Percentiles rank a stretch among this genome's conserved stretches.
These are phyloP conservation scores for Pinus tabuliformis DNA, from an alignment of 75 land plant species.

Conservation along the genomic window DNA sequence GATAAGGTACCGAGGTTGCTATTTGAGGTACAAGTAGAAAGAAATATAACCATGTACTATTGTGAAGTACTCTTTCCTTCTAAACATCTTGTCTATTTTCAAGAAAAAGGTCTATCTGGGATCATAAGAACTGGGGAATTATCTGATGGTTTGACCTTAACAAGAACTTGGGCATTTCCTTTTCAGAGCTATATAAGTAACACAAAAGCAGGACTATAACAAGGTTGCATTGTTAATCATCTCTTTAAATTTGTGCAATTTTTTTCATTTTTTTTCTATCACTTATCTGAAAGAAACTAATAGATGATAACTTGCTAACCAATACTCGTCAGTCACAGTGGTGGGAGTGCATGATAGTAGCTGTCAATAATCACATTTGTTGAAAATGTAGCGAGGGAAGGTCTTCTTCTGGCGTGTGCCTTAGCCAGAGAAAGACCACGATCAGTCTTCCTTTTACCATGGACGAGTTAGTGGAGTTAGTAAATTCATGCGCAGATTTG, in stretches of 20 bases:
- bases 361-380: too few relatives aligned
- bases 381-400: too few relatives aligned
- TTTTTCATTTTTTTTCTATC: not conserved
- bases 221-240: not conserved
- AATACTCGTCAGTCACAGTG: not conserved
- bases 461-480: too few relatives aligned
- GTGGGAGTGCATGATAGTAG: not conserved
- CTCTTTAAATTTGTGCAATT: not conserved
- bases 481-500: too few relatives aligned
- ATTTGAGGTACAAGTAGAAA: not conserved
- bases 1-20: not conserved
- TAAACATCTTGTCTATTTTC: not conserved
- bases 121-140: constrained; percentile 2
- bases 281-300: not conserved
- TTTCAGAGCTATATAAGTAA: not conserved
- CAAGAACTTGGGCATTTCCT: not conserved
- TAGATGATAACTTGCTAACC: constrained; percentile 7
- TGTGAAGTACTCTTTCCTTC: not conserved
- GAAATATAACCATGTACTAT: not conserved
- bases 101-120: not conserved
- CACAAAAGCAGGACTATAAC: not conserved
- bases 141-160: not conserved
- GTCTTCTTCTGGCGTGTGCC: too few relatives aligned
- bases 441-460: too few relatives aligned
- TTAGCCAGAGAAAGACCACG: too few relatives aligned